These are phyloP conservation scores for Cladosporium sp. DNA, from an alignment of 2,329 filamentous ascomycete genomes.

Conservation along the genomic window DNA sequence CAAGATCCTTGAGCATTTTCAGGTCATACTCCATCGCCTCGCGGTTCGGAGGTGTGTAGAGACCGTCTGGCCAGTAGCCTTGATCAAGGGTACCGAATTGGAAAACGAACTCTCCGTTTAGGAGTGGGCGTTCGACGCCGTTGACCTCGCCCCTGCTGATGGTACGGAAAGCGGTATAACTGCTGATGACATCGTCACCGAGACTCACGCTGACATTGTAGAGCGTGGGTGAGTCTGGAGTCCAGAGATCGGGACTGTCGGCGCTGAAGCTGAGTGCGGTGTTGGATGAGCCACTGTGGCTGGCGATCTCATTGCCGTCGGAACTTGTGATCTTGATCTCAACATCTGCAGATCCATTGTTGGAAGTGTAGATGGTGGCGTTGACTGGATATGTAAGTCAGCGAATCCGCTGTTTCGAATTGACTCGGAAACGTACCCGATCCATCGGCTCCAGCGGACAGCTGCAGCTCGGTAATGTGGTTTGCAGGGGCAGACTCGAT, in stretches of 20 bases:
- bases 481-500: conserved; percentile 54
- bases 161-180: conserved; percentile 64
- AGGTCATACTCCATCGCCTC: conserved; percentile 64
- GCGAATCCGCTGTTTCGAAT: too few relatives aligned
- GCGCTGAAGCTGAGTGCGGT: conserved; percentile 51
- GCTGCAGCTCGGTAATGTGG: conserved; percentile 53
- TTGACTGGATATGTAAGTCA: conserved; percentile 14
- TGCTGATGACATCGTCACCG: conserved; percentile 50
- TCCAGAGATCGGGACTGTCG: conserved; percentile 54
- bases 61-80: conserved; percentile 64
- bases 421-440: conserved; percentile 4
- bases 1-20: conserved; percentile 55
- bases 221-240: conserved; percentile 55
- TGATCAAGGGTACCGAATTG: conserved; percentile 63
- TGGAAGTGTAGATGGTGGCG: conserved; percentile 45
- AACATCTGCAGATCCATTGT: conserved; percentile 31
- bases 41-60: conserved; percentile 57
- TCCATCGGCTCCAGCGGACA: conserved; percentile 42
- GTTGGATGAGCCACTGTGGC: conserved; percentile 43
- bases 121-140: conserved; percentile 53
- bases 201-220: conserved; percentile 57
- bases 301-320: conserved; percentile 32
- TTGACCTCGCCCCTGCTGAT: conserved; percentile 52
- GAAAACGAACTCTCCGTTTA: conserved; percentile 63
- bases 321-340: conserved; percentile 28